These are phyloP conservation scores for Podospora australis DNA, from an alignment of 495 filamentous ascomycete species.

Conservation along the genomic window DNA sequence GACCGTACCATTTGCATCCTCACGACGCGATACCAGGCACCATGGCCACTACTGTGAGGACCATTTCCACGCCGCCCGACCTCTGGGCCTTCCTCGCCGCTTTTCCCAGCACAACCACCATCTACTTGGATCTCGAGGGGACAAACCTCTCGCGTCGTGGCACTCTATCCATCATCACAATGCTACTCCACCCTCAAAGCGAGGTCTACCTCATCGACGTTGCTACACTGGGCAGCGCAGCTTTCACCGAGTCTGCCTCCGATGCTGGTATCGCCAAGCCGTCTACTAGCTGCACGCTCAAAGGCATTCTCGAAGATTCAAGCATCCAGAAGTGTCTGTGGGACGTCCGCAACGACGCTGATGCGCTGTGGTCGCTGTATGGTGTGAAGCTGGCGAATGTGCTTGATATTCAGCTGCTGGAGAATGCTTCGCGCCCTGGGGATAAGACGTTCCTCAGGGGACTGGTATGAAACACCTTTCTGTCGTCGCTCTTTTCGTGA, in stretches of 20 bases:
- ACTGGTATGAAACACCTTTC: too few species aligned
- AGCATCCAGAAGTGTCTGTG: constrained; percentile 43
- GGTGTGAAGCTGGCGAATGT: constrained; percentile 31
- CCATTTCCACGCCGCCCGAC: too few species aligned
- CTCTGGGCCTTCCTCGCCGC: not conserved
- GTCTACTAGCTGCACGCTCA: too few species aligned
- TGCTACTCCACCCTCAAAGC: not conserved
- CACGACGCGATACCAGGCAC: too few species aligned
- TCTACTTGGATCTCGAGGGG: constrained; percentile 1
- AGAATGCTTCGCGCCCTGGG: constrained; percentile 32
- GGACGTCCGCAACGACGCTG: constrained; percentile 48
- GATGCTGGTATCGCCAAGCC: not conserved
- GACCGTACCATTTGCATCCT: too few species aligned
- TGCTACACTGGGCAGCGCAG: not conserved
- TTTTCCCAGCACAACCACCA: not conserved
- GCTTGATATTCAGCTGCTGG: constrained; percentile 50
- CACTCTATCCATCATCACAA: not conserved
- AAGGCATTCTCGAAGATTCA: constrained; percentile 36
- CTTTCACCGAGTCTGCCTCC: not conserved
- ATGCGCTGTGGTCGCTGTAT: constrained; percentile 46
- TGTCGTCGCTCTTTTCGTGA: too few species aligned
- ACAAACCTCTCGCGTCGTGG: not conserved
- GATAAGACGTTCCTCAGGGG: too few species aligned
- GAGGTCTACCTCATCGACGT: not conserved
- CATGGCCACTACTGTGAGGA: too few species aligned